A percentile compares a stretch with the other conserved stretches of the same genome.
These are phyloP conservation scores for Cyberlindnera saturnus DNA, from an alignment of 805 yeast genomes.

Conservation along the genomic window DNA sequence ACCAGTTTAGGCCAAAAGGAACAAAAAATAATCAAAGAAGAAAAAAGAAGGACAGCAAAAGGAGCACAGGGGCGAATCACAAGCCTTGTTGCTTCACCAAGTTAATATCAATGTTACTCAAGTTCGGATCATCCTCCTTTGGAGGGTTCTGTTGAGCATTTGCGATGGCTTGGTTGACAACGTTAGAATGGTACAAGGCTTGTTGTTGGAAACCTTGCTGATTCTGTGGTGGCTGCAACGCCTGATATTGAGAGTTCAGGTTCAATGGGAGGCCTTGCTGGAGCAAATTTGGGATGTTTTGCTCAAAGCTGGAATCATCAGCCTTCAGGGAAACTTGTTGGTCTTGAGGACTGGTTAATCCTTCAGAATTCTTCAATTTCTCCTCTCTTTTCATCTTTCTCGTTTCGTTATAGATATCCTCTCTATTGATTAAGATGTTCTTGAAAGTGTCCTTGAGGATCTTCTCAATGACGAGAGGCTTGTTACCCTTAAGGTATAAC, in stretches of 20 bases:
- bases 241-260: conserved; percentile 5
- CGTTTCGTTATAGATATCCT: conserved; percentile 26
- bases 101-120: conserved; percentile 23
- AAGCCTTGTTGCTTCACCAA: conserved; percentile 21
- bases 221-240: conserved; percentile 8
- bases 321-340: conserved; percentile 6
- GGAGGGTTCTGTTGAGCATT: conserved; percentile 21
- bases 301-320: conserved; percentile 16
- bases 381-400: conserved; percentile 29
- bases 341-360: conserved; percentile 6
- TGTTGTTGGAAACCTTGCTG: conserved; percentile 9
- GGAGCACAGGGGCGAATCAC: not conserved
- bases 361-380: conserved; percentile 12
- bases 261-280: conserved; percentile 14
- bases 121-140: conserved; percentile 13
- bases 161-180: conserved; percentile 22
- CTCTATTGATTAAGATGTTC: conserved; percentile 24
- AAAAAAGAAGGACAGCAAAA: not conserved
- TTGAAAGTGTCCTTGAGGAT: conserved; percentile 20
- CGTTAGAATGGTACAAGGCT: conserved; percentile 8
- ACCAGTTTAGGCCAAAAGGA: not conserved
- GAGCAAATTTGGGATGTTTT: conserved; percentile 21
- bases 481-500: conserved; percentile 24
- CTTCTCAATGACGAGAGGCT: conserved; percentile 24
- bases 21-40: not conserved